Base-by-base conservation (phyloP, 805 yeast genomes). In the Novakomyces olei region DNA sequence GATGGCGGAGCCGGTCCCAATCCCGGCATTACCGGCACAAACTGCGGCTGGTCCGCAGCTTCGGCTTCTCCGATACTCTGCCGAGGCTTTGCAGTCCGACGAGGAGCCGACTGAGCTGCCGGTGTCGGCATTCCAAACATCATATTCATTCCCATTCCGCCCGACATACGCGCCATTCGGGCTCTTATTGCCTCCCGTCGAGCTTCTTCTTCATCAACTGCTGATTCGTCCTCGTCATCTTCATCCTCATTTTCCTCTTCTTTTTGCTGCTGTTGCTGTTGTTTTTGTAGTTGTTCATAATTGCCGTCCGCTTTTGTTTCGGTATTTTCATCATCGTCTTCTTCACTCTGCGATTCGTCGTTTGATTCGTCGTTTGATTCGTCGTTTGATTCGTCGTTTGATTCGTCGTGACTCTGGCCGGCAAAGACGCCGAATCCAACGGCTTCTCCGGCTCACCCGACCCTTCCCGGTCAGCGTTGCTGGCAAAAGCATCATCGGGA, bases 131-230 rank as follows among this genome's bases (percentile, higher is more conserved):
- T 12, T 7, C 50, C 47, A 28, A 71, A 76, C 67, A 36, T 77
- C 73, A 9, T 33, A 36, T 29, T 23, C 46, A 44, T 38, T 15
- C 70, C 69, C 55, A 75, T 64, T 4, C 81, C 81, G 15, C 93
- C 92, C 1, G 95, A 76, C 14, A 85, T 64, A 44, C 73, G 78
- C n/a, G 98, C 96, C 94, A 85, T 85, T 38, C 95, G 67, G 40
- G 77, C 94, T 15, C 91, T 72, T 34, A 85, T 58, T 5, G 73
- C 78, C 30, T 73, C 65, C 44, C 88, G 66, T 35, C 74, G 67
- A 4, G 72, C 60, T 18, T 17, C 20, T 29, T 29, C 32, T 9
- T 8, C 32, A 14, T n/a, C 19, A 18, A 10, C 20, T 10, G 19
- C 12, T 16, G 15, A 6, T 29, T 12, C 32, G 5, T 29, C 8